These are phyloP conservation scores for Cicer cuneatum DNA, from an alignment of 306 rosid genomes.

Conservation along the genomic window DNA sequence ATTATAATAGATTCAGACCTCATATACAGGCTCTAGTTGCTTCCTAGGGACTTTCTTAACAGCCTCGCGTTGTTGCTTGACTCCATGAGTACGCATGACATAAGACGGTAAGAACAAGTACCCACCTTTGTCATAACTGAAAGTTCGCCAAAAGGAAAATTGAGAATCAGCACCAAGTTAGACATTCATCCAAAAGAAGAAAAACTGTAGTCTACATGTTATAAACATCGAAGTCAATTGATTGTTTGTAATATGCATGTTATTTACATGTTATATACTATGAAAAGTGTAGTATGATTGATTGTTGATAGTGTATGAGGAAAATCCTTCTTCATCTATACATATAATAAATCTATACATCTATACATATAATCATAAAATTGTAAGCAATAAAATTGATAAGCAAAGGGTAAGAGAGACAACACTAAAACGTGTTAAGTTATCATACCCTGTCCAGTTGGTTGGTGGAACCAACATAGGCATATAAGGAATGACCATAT, in stretches of 20 bases:
- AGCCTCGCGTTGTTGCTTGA: conserved; percentile 89
- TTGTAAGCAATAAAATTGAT: conserved; percentile 22
- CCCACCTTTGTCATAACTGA: conserved; percentile 93
- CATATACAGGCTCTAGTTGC: conserved; percentile 76
- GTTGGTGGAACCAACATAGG: conserved; percentile 97
- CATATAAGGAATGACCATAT: conserved; percentile 93
- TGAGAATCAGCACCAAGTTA: conserved; percentile 15
- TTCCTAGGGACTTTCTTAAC: conserved; percentile 70
- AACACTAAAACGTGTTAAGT: conserved; percentile 29
- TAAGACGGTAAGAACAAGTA: conserved; percentile 85
- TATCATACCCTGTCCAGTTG: conserved; percentile 89
- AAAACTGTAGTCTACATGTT: conserved; percentile 10
- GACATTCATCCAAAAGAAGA: conserved; percentile 30
- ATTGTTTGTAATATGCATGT: too few relatives aligned
- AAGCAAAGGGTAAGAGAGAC: conserved; percentile 18
- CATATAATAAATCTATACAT: too few relatives aligned
- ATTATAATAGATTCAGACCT: conserved; percentile 56
- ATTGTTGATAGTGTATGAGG: conserved; percentile 20
- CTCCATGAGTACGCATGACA: conserved; percentile 95
- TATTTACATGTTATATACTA: too few relatives aligned
- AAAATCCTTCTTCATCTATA: conserved; percentile 13
- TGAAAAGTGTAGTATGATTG: background rate
- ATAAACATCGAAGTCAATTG: conserved; percentile 14
- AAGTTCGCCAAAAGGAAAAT: conserved; percentile 40
- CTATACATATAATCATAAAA: conserved; percentile 20